Evolutionary conservation across 202 grass and related monocot species (phyloP).

Genomic region (Alloteropsis angusta): DNA sequence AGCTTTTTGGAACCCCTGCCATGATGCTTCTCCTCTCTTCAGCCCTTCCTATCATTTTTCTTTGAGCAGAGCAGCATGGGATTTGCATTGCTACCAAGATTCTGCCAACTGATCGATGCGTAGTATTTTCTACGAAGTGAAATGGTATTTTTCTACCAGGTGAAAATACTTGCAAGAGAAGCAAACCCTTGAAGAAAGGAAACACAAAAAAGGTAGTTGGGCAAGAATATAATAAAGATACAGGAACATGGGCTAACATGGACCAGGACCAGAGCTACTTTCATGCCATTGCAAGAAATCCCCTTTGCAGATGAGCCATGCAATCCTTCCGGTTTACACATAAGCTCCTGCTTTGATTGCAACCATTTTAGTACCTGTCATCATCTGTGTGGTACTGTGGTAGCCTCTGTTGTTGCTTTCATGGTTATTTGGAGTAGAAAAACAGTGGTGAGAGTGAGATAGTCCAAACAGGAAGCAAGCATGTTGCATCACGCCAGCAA

Average conservation of each 20-base stretch:
- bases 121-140: background rate
- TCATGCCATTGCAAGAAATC: constrained; percentile 53
- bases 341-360: constrained; percentile 26
- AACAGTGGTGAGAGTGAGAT: constrained; percentile 8
- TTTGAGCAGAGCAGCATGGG: background rate
- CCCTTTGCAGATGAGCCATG: constrained; percentile 32
- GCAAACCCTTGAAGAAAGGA: constrained; percentile 21
- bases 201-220: constrained; percentile 14
- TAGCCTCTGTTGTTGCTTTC: constrained; percentile 2
- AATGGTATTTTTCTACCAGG: background rate
- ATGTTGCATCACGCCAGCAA: constrained; percentile 2
- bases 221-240: constrained; percentile 40
- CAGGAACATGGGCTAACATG: constrained; percentile 69
- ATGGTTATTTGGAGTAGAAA: background rate
- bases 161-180: constrained; percentile 34
- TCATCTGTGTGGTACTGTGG: constrained; percentile 2
- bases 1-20: constrained; percentile 18
- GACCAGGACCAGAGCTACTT: constrained; percentile 43
- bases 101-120: constrained; percentile 12
- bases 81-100: background rate
- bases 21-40: constrained; percentile 11
- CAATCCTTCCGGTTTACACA: constrained; percentile 27
- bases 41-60: background rate
- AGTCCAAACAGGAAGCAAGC: constrained; percentile 25
- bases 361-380: constrained; percentile 25